phyloP scores from a whole-genome alignment of 2,329 filamentous ascomycete species.

The Apiospora hydei region DNA sequence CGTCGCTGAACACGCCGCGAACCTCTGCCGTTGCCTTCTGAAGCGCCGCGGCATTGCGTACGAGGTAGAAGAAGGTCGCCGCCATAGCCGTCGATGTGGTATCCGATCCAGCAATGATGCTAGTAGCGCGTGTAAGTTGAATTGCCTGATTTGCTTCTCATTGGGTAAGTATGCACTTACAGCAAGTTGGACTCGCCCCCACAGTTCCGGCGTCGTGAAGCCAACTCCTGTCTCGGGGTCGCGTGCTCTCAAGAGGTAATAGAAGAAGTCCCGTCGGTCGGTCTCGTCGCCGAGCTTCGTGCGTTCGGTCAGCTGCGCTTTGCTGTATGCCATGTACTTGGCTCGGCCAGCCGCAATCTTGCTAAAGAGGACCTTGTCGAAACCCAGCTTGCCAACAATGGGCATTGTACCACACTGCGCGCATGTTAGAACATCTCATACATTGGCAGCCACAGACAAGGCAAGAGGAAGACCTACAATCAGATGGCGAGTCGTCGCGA shows the following conservation, averaged over 20 bases:
- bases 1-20: conserved; percentile 55
- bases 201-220: conserved; percentile 71
- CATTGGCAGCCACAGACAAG: neutral
- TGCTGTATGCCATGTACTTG: conserved; percentile 75
- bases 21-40: conserved; percentile 58
- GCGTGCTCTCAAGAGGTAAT: conserved; percentile 74
- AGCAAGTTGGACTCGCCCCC: conserved; percentile 75
- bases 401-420: conserved; percentile 76
- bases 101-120: conserved; percentile 75
- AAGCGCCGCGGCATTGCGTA: conserved; percentile 57
- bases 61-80: conserved; percentile 68
- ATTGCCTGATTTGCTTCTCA: neutral
- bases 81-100: conserved; percentile 75
- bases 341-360: conserved; percentile 71
- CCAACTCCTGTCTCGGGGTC: conserved; percentile 75
- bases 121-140: conserved; percentile 32
- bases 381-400: conserved; percentile 68
- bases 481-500: conserved; percentile 72
- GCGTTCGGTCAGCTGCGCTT: conserved; percentile 69
- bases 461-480: conserved; percentile 58
- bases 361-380: conserved; percentile 73
- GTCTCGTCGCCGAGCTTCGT: conserved; percentile 71
- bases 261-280: conserved; percentile 77
- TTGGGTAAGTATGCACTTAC: conserved; percentile 44
- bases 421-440: neutral